Evolutionary conservation across 345 rosid genomes (phyloP).

Genomic region (Salix suchowensis): DNA sequence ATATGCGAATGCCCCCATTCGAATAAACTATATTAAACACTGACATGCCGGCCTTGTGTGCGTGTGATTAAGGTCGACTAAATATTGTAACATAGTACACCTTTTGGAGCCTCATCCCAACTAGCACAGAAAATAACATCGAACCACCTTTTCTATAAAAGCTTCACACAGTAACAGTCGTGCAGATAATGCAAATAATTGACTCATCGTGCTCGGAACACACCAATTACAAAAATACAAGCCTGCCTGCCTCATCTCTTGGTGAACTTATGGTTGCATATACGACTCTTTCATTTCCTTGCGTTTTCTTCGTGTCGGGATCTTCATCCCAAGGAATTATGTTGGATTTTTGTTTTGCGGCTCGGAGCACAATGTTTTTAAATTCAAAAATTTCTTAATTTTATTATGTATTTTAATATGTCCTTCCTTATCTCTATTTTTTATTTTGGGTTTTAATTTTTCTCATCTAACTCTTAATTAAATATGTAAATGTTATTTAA

Average conservation of each 20-base stretch:
- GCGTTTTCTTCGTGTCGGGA: conserved; percentile 11
- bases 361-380: no score
- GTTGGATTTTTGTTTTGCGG: not conserved
- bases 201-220: not conserved
- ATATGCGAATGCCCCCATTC: not conserved
- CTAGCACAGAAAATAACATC: not conserved
- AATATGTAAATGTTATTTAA: no score
- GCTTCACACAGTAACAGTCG: not conserved
- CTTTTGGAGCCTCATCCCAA: not conserved
- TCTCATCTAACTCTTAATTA: no score
- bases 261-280: no score
- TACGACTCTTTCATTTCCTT: not conserved
- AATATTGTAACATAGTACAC: not conserved
- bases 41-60: not conserved
- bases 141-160: not conserved
- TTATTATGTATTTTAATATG: no score
- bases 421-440: no score
- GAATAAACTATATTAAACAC: not conserved
- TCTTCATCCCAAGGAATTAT: not conserved
- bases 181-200: conserved; percentile 13
- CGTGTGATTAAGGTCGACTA: not conserved
- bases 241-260: not conserved
- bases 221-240: not conserved
- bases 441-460: no score
- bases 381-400: no score